Base-by-base conservation (phyloP, 495 filamentous ascomycete species). In the Staphylotrichum tortipilum region DNA sequence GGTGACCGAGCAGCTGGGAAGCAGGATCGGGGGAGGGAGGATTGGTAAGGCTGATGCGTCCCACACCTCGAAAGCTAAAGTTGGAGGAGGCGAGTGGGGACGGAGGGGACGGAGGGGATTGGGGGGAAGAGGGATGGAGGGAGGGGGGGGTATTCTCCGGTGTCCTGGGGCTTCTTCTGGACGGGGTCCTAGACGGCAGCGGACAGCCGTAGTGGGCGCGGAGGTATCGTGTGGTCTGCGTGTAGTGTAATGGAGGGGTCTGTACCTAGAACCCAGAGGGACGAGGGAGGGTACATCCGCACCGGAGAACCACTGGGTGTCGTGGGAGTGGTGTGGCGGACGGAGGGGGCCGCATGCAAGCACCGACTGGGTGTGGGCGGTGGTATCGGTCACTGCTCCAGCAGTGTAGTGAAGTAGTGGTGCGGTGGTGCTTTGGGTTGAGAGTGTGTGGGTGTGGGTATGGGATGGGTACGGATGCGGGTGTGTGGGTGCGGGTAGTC, bases 21-120 rank as follows among this genome's bases (percentile, higher is more conserved):
- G 55, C 37, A 35, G 55, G 48, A 48, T 50, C 49, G 50, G 41
- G 38, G 18, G 50, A 55, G 28, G 50, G 50, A 62, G 42, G 52
- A 48, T 52, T 55, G 60, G 60, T 59, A 65, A 63, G 62, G 62
- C 62, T 65, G 62, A 65, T 63, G 57, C 41, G 38, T 49, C 38
- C 37, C 51, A 29, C 42, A 45, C 35, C 21, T 14, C 24, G 44
- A 41, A 36, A 24, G 22, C 26, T n/a, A n/a, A 43, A 45, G 23
- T 30, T 43, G 29, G 30, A 31, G 31, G 23, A 36, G 37, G 47
- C n/a, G 19, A 24, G 46, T 28, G 45, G 52, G 45, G 38, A 42
- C n/a, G n/a, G n/a, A n/a, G n/a, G n/a, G n/a, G n/a, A n/a, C n/a
- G n/a, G n/a, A n/a, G n/a, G n/a, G n/a, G n/a, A n/a, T n/a, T n/a